Evolutionary conservation across 1,139 yeast species (phyloP), one percentile per base, ranked within the genome.

Genomic region (Pichia cactophila): DNA sequence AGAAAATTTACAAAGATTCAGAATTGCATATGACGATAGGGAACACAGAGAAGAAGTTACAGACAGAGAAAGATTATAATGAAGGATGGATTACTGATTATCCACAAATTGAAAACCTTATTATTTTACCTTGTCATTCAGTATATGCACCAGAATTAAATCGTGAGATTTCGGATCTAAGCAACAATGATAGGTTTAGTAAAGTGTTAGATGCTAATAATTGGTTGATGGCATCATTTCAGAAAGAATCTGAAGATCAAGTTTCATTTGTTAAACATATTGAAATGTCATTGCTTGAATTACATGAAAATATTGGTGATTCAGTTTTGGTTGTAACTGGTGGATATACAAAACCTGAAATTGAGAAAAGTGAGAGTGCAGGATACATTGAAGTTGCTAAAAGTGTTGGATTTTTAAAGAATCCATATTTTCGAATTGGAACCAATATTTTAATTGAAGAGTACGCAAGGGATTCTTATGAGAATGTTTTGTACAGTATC

Each of bases 391-490:
- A 51, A 16, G 26, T 46, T 9, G 54, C 54, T 28, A 20, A 46
- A 39, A 26, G 23, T 10, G 43, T 44, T 10, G 51, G 50, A n/a
- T 45, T 48, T 28, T 36, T 46, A 35, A 51, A 44, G 44, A 48
- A 42, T 29, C 51, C 51, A 5, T 46, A 51, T 46, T 51, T 51
- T 26, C 39, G 41, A 16, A 33, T 16, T 14, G 41, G 37, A 12
- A 20, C 45, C 1, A 50, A 49, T 20, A 43, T 77, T 3, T 52
- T 68, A 5, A 61, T 75, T 2, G 96, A 87, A 60, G 88, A 83
- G 56, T 83, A 68, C 63, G 90, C 96, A 0, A 68, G 88, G 43
- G 95, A 87, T 63, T 86, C 95, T 1, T 83, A 83, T 62, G 95
- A 87, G 61, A 87, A 87, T 62, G 75, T 86, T 8, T 55, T 85